A percentile compares a stretch with the other conserved stretches of the same genome.
phyloP scores from a whole-genome alignment of 805 yeast species.

The Trichomonascus vanleenenianus region DNA sequence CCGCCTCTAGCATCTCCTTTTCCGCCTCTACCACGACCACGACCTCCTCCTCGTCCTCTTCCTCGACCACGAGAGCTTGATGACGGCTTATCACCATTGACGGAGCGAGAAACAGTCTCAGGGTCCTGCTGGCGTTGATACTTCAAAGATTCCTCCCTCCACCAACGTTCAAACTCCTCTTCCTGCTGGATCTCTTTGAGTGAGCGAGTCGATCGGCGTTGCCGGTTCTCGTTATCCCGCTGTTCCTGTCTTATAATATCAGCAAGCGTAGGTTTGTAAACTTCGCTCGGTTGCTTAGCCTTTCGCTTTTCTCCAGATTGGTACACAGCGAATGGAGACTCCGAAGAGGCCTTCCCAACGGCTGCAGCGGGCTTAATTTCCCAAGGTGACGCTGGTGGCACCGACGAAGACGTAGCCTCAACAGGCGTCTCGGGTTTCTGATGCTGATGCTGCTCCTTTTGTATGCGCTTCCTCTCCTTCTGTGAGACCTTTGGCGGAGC shows the following conservation, averaged over 20 bases:
- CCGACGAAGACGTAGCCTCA: not conserved
- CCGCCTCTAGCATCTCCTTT: not conserved
- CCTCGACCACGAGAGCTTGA: not conserved
- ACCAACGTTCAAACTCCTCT: constrained; percentile 81
- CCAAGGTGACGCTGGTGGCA: constrained; percentile 5
- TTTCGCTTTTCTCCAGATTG: constrained; percentile 1
- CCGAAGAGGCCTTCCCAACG: not conserved
- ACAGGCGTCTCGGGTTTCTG: not conserved
- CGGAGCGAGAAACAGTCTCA: not conserved
- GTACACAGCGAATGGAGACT: constrained; percentile 14
- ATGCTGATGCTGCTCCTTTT: constrained; percentile 13
- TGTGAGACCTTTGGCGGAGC: constrained; percentile 44
- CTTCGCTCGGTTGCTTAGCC: constrained; percentile 2
- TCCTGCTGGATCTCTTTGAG: constrained; percentile 71
- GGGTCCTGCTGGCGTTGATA: not conserved
- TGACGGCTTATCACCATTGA: not conserved
- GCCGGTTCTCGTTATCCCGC: constrained; percentile 36
- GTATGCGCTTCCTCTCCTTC: constrained; percentile 46
- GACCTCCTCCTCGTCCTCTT: not conserved
- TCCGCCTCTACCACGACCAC: constrained; percentile 2
- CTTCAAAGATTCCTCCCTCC: constrained; percentile 53
- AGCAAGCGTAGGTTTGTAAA: constrained; percentile 10
- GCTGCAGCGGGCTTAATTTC: not conserved
- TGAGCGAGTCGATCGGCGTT: constrained; percentile 33
- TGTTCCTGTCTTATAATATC: constrained; percentile 28